Base-by-base conservation (phyloP, 2,329 filamentous ascomycete species). In the Metarhizium robertsii region DNA sequence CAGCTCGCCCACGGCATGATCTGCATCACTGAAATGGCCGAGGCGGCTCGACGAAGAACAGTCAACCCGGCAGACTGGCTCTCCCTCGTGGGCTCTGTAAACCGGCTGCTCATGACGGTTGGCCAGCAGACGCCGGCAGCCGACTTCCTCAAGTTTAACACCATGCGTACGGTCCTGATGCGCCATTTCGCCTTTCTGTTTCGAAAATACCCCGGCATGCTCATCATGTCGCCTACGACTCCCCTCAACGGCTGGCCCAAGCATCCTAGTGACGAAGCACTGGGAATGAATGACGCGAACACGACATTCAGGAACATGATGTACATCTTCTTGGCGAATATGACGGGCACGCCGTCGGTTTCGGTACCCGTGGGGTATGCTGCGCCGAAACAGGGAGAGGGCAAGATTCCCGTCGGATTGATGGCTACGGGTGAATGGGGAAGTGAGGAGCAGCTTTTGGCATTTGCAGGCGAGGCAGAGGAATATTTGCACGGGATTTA, bases 241-340 rank as follows among this genome's bases (percentile, higher is more conserved):
- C 88, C 91, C 0, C 80, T 87, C 57, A 77, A 83, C 0, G 91
- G 91, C 11, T 95, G 88, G 87, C 80, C 81, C 46, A 83, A 85
- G 29, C 58, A 68, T 11, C 70, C 76, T 1, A 77, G 74, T 8
- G 85, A 88, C 45, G 74, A 84, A 16, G 73, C 73, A n/a, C 84
- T 91, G 64, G 92, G 92, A 2, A 75, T 90, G 61, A 85, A 79
- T 42, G 87, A 96, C 67, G 85, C 79, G 0, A 90, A 94, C 66
- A 76, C 73, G 58, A 85, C 83, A 16, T 74, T 95, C n/a, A 76
- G 80, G 30, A 88, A 82, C 65, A 95, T 96, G 90, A 83, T 86
- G 69, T 96, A 90, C 70, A 84, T 88, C 16, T 95, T 88, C 80
- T 71, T 95, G 40, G 87, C 91, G 6, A 96, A 96, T 70, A 85